Conservation (phyloP, 805 yeast species). For the Dipodascus albidus region DNA sequence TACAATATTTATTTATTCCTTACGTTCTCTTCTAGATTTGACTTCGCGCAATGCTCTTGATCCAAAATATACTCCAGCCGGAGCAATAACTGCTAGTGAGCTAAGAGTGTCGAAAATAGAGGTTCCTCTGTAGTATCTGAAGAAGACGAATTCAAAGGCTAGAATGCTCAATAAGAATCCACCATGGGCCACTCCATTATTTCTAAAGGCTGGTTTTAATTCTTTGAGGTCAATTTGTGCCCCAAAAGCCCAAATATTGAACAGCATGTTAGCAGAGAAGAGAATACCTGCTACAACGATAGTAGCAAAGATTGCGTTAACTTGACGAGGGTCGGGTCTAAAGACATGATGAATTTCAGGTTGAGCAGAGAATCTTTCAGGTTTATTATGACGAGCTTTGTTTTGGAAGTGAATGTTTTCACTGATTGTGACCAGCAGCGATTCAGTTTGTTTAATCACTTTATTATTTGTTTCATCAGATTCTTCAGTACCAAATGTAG, state of each 20-base stretch:
- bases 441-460: conserved; percentile 6
- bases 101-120: conserved; percentile 50
- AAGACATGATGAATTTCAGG: conserved; percentile 59
- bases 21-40: conserved; percentile 13
- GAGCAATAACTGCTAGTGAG: conserved; percentile 36
- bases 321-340: conserved; percentile 41
- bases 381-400: conserved; percentile 1
- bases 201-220: conserved; percentile 25
- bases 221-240: conserved; percentile 19
- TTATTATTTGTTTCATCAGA: conserved; percentile 5
- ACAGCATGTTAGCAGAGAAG: conserved; percentile 23
- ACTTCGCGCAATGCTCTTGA: conserved; percentile 49
- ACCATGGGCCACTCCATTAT: conserved; percentile 26
- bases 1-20: conserved; percentile 13
- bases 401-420: conserved; percentile 4
- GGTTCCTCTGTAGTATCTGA: conserved; percentile 46
- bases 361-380: conserved; percentile 28
- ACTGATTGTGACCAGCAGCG: conserved; percentile 5
- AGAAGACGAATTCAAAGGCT: conserved; percentile 41
- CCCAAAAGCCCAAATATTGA: conserved; percentile 30
- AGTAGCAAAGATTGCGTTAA: conserved; percentile 39
- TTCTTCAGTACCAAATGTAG: conserved; percentile 21
- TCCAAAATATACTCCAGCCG: conserved; percentile 49
- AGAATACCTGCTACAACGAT: conserved; percentile 37
- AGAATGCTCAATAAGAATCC: conserved; percentile 39